These are phyloP conservation scores for Mercurialis annua DNA, from an alignment of 345 rosid genomes.

Conservation along the genomic window DNA sequence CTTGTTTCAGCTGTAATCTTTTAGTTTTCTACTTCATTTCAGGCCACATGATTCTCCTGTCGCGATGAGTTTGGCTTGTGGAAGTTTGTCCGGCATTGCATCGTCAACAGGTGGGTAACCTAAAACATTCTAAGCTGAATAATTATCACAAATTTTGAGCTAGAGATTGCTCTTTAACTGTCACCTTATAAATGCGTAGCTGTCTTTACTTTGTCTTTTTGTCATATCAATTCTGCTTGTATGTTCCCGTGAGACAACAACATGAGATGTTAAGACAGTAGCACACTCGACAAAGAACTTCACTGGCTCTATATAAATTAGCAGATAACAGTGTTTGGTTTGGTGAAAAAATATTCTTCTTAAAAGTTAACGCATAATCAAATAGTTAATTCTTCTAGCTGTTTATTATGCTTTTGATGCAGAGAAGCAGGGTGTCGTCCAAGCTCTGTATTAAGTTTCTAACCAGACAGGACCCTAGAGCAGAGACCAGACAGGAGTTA, in stretches of 20 bases:
- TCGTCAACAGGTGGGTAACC: conserved; percentile 80
- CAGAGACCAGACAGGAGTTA: conserved; percentile 41
- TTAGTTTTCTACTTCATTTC: conserved; percentile 8
- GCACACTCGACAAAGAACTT: conserved; percentile 8
- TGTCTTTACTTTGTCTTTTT: neutral
- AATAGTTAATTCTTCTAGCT: conserved; percentile 46
- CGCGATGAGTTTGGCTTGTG: conserved; percentile 79
- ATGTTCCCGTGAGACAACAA: neutral
- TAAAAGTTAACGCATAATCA: conserved; percentile 20
- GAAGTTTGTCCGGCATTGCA: conserved; percentile 96
- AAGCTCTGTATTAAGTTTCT: conserved; percentile 61
- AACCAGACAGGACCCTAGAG: conserved; percentile 56
- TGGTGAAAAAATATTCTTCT: conserved; percentile 13
- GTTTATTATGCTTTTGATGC: conserved; percentile 59
- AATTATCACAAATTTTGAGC: conserved; percentile 1
- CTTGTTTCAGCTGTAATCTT: neutral
- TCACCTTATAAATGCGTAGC: neutral
- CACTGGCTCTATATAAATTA: conserved; percentile 1
- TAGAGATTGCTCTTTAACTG: neutral
- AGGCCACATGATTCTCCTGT: conserved; percentile 80
- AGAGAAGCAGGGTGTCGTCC: conserved; percentile 54
- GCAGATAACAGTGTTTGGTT: conserved; percentile 8
- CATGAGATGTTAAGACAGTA: neutral
- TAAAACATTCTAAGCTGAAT: conserved; percentile 8
- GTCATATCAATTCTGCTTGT: conserved; percentile 1